Percentiles rank a stretch among this genome's conserved stretches.
These are phyloP conservation scores for Musa itinerans DNA, from an alignment of 176 grass and related monocot species.

Conservation along the genomic window DNA sequence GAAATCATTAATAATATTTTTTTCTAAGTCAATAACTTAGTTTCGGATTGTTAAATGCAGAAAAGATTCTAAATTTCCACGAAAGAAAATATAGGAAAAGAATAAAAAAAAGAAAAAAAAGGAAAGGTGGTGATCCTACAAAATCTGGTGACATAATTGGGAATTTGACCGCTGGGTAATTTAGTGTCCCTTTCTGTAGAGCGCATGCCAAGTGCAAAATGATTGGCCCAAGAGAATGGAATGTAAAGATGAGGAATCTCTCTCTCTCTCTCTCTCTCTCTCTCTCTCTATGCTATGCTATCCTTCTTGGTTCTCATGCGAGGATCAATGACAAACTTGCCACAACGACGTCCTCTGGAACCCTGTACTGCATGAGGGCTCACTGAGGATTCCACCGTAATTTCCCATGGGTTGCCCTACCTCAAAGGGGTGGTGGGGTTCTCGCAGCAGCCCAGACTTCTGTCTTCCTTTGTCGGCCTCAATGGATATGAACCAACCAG, in stretches of 20 bases:
- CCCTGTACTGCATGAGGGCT: background rate
- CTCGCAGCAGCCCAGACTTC: too few relatives aligned
- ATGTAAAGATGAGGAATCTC: background rate
- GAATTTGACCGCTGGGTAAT: background rate
- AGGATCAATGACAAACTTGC: background rate
- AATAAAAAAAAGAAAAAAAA: too few relatives aligned
- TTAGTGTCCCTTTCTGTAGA: background rate
- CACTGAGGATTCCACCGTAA: background rate
- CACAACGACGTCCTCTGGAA: background rate
- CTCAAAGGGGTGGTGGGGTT: background rate
- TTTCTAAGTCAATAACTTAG: too few relatives aligned
- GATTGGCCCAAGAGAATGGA: too few relatives aligned
- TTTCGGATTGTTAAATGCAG: too few relatives aligned
- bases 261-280: background rate
- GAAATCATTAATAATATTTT: too few relatives aligned
- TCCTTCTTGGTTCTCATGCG: too few relatives aligned
- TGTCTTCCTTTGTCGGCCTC: slow-evolving; percentile 8
- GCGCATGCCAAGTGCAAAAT: background rate
- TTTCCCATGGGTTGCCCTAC: background rate
- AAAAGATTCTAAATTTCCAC: too few relatives aligned
- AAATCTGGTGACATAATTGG: background rate
- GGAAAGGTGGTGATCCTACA: background rate
- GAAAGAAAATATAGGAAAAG: too few relatives aligned
- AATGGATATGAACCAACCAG: background rate
- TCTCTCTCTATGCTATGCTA: too few relatives aligned